phyloP scores from a whole-genome alignment of 2,329 filamentous ascomycete genomes.

The Aspergillus sp. region DNA sequence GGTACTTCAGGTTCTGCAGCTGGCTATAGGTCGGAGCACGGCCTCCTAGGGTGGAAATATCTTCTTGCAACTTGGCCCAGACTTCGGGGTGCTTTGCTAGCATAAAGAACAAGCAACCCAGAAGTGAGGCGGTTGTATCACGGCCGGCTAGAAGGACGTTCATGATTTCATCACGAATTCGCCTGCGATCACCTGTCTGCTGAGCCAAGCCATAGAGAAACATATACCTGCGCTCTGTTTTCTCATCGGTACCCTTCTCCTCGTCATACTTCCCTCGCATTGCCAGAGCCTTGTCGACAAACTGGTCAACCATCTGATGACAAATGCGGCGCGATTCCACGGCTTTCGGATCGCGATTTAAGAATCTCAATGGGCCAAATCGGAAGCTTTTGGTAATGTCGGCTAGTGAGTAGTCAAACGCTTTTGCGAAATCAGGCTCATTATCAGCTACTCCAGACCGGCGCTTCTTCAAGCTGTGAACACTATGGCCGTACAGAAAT shows the following conservation, averaged over 20 bases:
- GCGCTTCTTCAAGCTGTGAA: conserved; percentile 49
- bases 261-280: conserved; percentile 20
- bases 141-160: conserved; percentile 53
- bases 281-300: conserved; percentile 43
- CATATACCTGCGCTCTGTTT: conserved; percentile 34
- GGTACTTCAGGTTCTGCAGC: conserved; percentile 25
- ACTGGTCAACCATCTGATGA: conserved; percentile 26
- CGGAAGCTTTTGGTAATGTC: conserved; percentile 19
- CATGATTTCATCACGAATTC: conserved; percentile 47
- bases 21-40: conserved; percentile 23
- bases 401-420: conserved; percentile 32
- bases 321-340: conserved; percentile 37
- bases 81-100: conserved; percentile 41
- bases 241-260: conserved; percentile 12
- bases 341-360: conserved; percentile 21
- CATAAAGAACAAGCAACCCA: conserved; percentile 47
- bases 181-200: conserved; percentile 43
- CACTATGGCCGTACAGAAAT: conserved; percentile 69
- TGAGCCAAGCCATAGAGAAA: conserved; percentile 49
- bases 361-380: conserved; percentile 15
- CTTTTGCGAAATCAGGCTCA: conserved; percentile 18
- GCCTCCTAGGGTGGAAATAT: conserved; percentile 24
- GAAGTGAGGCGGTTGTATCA: conserved; percentile 50
- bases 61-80: conserved; percentile 37
- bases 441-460: conserved; percentile 19